A percentile compares a stretch with the other conserved stretches of the same genome.
These are phyloP conservation scores for Colletotrichum tabaci DNA, from an alignment of 2,329 filamentous ascomycete species.

Conservation along the genomic window DNA sequence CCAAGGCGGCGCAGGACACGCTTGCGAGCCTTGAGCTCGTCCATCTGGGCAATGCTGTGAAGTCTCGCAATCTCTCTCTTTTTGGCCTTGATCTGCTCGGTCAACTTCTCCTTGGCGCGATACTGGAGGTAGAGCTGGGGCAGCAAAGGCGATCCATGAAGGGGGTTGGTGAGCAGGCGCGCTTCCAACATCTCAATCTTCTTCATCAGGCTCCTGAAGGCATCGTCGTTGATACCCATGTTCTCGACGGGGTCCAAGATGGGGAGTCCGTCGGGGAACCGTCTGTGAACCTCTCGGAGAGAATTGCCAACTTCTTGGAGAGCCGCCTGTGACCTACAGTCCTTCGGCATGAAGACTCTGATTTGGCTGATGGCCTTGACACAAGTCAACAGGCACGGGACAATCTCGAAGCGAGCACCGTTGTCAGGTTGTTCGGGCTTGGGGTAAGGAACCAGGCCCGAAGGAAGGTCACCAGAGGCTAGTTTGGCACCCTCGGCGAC, in stretches of 20 bases:
- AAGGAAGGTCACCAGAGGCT: conserved; percentile 64
- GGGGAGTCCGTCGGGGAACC: conserved; percentile 94
- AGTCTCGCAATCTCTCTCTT: conserved; percentile 91
- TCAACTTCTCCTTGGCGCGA: conserved; percentile 81
- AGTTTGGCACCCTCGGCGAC: conserved; percentile 56
- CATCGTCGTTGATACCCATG: conserved; percentile 93
- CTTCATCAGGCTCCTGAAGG: conserved; percentile 91
- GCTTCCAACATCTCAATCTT: conserved; percentile 99
- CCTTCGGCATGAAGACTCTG: conserved; percentile 85
- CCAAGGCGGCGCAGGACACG: conserved; percentile 92
- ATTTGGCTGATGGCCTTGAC: conserved; percentile 89
- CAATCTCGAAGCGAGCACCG: conserved; percentile 79
- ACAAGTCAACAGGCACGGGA: conserved; percentile 89
- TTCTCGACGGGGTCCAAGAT: conserved; percentile 94
- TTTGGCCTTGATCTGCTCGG: conserved; percentile 85
- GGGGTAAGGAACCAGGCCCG: conserved; percentile 76
- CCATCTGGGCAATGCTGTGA: conserved; percentile 90
- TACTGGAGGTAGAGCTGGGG: conserved; percentile 91
- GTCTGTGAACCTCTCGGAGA: conserved; percentile 83
- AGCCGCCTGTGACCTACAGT: conserved; percentile 78
- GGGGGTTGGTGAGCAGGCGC: conserved; percentile 86
- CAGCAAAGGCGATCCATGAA: conserved; percentile 91
- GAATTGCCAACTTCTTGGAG: conserved; percentile 77
- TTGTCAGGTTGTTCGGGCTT: conserved; percentile 66
- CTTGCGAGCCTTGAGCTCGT: conserved; percentile 96